Base-by-base conservation (phyloP, 2,329 filamentous ascomycete species). In the Trichoderma brevicompactum region DNA sequence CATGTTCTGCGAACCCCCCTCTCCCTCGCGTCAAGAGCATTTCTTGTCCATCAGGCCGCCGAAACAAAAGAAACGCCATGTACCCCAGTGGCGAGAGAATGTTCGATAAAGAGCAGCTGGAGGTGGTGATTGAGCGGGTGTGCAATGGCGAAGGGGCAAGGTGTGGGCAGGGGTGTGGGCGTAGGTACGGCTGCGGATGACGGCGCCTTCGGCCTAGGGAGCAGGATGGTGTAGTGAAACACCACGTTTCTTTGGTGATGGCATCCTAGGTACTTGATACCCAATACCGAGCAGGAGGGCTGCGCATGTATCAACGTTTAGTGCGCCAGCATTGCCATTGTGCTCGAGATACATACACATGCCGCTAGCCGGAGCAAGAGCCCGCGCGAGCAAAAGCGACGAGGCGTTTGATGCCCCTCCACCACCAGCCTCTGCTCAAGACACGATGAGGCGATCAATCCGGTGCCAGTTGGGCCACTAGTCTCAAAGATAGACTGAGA, bases 181-280 rank as follows among this genome's bases (percentile, higher is more conserved):
- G 52, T 44, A 52, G 23, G 36, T 13, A 28, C 43, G 41, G 49
- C 23, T 65, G 56, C 48, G 56, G 64, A 65, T 49, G 64, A 61
- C 56, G 64, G 64, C 64, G 64, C 50, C 46, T 46, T 59, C 40
- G 48, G 38, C 36, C 10, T 44, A 23, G 28, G 28, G 15, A 44
- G 40, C n/a, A 61, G 53, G 56, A 55, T 56, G 64, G 64, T 55
- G 64, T 54, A 43, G 49, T 55, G 43, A 61, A 65, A 58, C 49
- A 65, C 56, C 64, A 65, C 56, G 55, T 40, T 54, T 61, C 49
- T 41, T 36, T 43, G 49, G 43, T 28, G 58, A 65, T 55, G 50
- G 53, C 49, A 54, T 63, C 36, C 52, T 8, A 17, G 49, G 59
- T 54, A 52, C 58, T 34, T 44, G 17, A 8, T 32, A n/a, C 38